Percentiles rank a stretch among this genome's conserved stretches.
Evolutionary conservation across 2,329 filamentous ascomycete genomes (phyloP).

Genomic region (Fusarium phyllophilum): DNA sequence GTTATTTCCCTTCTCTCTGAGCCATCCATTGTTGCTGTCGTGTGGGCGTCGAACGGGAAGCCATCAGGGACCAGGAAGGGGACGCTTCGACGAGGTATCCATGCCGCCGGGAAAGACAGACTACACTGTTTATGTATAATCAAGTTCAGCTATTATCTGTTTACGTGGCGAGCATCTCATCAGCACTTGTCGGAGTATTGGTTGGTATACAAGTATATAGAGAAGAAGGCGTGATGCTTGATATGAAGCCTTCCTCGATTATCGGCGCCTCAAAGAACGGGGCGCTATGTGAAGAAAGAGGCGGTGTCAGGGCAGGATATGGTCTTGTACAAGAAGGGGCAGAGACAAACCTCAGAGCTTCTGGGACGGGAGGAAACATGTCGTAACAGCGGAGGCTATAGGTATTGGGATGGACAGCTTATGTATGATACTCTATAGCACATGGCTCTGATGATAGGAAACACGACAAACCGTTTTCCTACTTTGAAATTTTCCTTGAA

Average conservation of each 20-base stretch:
- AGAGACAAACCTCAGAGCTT: background rate
- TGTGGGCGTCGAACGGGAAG: background rate
- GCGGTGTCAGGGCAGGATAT: background rate
- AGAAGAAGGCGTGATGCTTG: background rate
- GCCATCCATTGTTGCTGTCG: background rate
- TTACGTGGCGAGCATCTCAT: background rate
- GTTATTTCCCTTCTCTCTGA: background rate
- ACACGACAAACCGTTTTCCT: no score
- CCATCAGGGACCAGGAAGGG: background rate
- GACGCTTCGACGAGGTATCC: background rate
- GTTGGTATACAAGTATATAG: background rate
- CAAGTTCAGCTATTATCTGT: no score
- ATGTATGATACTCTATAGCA: no score
- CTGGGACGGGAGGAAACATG: background rate
- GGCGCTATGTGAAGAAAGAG: background rate
- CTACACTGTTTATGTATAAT: background rate
- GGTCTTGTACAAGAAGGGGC: background rate
- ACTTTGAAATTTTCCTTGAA: fast-evolving
- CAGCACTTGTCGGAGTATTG: background rate
- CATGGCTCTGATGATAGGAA: background rate
- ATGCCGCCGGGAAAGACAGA: background rate
- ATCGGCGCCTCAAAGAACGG: background rate
- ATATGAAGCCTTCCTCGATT: background rate
- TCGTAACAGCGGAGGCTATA: background rate
- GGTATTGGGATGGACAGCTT: background rate